These are phyloP conservation scores for Pseudogymnoascus sp. DNA, from an alignment of 2,329 filamentous ascomycete species.

Conservation along the genomic window DNA sequence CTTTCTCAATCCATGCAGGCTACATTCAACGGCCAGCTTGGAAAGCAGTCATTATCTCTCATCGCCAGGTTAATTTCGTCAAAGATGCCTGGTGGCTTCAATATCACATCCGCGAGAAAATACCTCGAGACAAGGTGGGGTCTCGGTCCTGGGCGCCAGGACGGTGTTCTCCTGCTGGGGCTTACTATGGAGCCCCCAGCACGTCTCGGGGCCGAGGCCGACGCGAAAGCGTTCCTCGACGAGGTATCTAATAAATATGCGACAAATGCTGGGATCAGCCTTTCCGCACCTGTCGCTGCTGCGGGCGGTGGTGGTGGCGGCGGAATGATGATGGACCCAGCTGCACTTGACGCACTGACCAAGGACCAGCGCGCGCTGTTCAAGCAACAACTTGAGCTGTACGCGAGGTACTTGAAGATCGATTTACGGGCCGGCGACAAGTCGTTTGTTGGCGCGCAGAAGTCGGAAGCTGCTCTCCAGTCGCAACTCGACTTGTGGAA, in stretches of 20 bases:
- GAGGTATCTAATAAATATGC: conserved; percentile 87
- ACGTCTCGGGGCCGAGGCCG: conserved; percentile 79
- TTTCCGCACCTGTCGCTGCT: conserved; percentile 69
- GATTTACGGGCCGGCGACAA: conserved; percentile 96
- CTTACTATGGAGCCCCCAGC: conserved; percentile 88
- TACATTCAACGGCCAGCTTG: conserved; percentile 97
- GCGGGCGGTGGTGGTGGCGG: conserved; percentile 63
- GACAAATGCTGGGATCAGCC: conserved; percentile 69
- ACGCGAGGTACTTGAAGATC: conserved; percentile 93
- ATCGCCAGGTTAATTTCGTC: conserved; percentile 93
- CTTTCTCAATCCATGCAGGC: conserved; percentile 91
- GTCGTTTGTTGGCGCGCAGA: conserved; percentile 74
- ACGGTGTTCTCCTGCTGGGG: conserved; percentile 79
- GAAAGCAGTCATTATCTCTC: conserved; percentile 90
- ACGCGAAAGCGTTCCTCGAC: conserved; percentile 90
- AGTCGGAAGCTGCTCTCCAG: conserved; percentile 82
- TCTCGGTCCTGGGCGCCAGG: conserved; percentile 76
- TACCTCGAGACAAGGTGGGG: conserved; percentile 94
- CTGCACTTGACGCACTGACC: conserved; percentile 90
- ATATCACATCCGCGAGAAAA: conserved; percentile 92
- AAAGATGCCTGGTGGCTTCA: conserved; percentile 99
- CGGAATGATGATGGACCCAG: conserved; percentile 99
- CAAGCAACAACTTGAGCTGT: conserved; percentile 95
- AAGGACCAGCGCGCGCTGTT: conserved; percentile 94
- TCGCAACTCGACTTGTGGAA: conserved; percentile 92